Base-by-base conservation (phyloP, 1,284 basidiomycete species). In the Ganoderma leucocontextum region DNA sequence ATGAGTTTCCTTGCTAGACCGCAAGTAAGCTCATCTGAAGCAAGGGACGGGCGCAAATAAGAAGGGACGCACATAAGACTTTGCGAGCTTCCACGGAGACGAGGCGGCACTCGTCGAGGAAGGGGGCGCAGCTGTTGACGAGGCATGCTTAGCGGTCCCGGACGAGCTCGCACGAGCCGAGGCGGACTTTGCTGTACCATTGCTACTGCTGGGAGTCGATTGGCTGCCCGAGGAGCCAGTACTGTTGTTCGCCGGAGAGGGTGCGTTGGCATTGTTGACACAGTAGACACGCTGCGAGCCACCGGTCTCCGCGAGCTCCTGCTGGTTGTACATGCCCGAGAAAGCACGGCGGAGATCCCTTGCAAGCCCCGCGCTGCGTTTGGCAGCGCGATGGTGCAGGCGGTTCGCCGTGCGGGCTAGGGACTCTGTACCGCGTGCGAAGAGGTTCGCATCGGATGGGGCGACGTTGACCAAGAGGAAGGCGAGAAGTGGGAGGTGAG, bases 341-440 rank as follows among this genome's bases (percentile, higher is more conserved):
- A 93, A 87, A 13, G 89, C 88, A 33, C 88, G 74, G 19, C 91
- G 89, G 63, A 93, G 83, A 77, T 93, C 91, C 69, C 83, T 83
- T 13, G 92, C 91, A 38, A 93, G 81, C 63, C 80, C 84, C 49
- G 86, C 85, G 49, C 90, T 91, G 69, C 81, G 83, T 61, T 79
- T 81, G 59, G 84, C 76, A 25, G 85, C 86, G 47, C 79, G 79
- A 58, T 77, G 80, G 77, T 86, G 86, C 17, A 80, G 79, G 36
- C 77, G 78, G 60, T 73, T 73, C 13, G 77, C 73, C 52, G 74
- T 73, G 22, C 75, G 75, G 41, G 71, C 65, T 44, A 81, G 36
- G 12, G 76, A 68, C 36, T 85, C 79, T 41, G 85, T 72, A 67
- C 82, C 78, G 65, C 82, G 81, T 33, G 81, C 78, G 63, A 86